Conservation (phyloP, 257 asterid genomes). For the Nemophila menziesii region DNA sequence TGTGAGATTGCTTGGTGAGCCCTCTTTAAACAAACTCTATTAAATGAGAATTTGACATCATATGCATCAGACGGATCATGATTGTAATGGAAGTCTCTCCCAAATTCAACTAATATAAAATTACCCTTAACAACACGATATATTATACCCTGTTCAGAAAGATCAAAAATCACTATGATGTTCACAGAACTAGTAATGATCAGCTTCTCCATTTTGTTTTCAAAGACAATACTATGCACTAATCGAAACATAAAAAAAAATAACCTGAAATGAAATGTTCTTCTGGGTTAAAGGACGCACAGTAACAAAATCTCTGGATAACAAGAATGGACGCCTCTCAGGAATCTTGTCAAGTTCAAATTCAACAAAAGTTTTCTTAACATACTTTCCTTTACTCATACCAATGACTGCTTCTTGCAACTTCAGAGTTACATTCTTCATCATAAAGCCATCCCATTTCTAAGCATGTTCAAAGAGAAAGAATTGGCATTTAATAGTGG, state of each 20-base stretch:
- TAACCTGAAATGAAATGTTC: conserved; percentile 17
- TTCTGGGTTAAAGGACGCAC: conserved; percentile 7
- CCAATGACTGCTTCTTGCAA: conserved; percentile 10
- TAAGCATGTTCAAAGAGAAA: conserved; percentile 3
- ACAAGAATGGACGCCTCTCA: conserved; percentile 14
- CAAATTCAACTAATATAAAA: conserved; percentile 11
- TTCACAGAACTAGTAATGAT: too few relatives aligned
- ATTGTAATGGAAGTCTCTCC: conserved; percentile 3
- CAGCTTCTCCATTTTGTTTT: too few relatives aligned
- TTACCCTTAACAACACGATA: not conserved
- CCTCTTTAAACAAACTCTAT: conserved; percentile 18
- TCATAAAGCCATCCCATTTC: conserved; percentile 22
- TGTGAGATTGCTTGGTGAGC: conserved; percentile 15
- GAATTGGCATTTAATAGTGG: not conserved
- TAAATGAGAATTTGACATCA: conserved; percentile 16
- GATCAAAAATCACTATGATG: too few relatives aligned
- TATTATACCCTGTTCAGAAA: not conserved
- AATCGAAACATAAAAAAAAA: too few relatives aligned
- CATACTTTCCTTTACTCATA: not conserved
- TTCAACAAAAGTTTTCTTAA: conserved; percentile 13
- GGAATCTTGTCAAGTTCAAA: conserved; percentile 16
- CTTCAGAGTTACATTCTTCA: conserved; percentile 13
- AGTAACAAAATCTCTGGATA: conserved; percentile 16
- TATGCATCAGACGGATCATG: conserved; percentile 10
- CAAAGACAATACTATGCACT: too few relatives aligned